Evolutionary conservation across 1,139 yeast species (phyloP).

Genomic region (Geotrichum phurueaensis): DNA sequence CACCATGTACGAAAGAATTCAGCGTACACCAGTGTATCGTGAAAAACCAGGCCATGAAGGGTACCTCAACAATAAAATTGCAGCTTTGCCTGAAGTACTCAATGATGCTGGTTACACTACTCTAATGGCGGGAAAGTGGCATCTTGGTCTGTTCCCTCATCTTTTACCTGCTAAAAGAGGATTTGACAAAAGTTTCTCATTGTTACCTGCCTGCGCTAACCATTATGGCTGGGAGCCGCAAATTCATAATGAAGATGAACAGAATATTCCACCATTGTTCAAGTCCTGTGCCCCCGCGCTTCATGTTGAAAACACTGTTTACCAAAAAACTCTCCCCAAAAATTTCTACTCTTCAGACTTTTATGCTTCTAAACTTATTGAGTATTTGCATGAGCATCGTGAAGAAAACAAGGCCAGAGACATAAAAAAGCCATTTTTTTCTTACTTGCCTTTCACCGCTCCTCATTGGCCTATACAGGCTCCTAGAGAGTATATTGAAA

Average conservation of each 20-base stretch:
- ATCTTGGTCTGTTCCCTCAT: conserved; percentile 46
- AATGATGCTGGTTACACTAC: conserved; percentile 48
- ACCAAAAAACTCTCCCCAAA: conserved; percentile 35
- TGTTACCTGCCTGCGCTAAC: conserved; percentile 55
- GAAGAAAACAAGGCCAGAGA: conserved; percentile 19
- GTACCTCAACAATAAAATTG: conserved; percentile 47
- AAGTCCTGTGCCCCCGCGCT: conserved; percentile 24
- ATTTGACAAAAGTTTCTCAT: conserved; percentile 46
- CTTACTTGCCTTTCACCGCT: conserved; percentile 50
- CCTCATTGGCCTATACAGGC: conserved; percentile 64
- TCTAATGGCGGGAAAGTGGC: conserved; percentile 55
- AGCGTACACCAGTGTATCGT: conserved; percentile 21
- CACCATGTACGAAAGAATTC: conserved; percentile 50
- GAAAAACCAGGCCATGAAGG: conserved; percentile 56
- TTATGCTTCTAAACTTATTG: conserved; percentile 44
- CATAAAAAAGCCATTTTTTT: conserved; percentile 44
- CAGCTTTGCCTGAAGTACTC: conserved; percentile 48
- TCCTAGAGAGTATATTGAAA: conserved; percentile 42
- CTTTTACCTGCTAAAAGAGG: conserved; percentile 47
- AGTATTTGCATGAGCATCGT: conserved; percentile 31
- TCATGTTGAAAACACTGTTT: conserved; percentile 39
- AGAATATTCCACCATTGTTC: conserved; percentile 32
- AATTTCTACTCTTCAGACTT: conserved; percentile 45
- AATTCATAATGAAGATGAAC: conserved; percentile 28
- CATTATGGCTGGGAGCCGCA: conserved; percentile 47